Base-by-base conservation (phyloP, 352 stramenopile species). In the Phytophthora pini region DNA sequence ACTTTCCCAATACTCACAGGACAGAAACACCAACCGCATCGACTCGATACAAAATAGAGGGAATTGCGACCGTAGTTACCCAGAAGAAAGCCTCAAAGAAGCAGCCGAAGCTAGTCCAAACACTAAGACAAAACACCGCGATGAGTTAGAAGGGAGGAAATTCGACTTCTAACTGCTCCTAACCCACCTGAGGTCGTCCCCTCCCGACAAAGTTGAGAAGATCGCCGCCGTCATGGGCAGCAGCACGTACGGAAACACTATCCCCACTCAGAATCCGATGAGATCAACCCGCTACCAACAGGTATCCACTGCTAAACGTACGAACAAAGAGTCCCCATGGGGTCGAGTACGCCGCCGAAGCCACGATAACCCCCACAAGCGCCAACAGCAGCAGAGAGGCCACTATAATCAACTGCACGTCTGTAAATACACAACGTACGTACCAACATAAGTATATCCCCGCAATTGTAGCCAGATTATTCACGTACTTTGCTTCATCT, bases 81-180 rank as follows among this genome's bases (percentile, higher is more conserved):
- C 82, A 91, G 49, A 91, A 86, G 49, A 89, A 83, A 24, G 80
- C 76, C 41, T 91, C 82, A 50, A 91, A 88, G 59, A 91, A 89
- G 55, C 80, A 91, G 2, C 82, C 82, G 54, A 91, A 89, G 61
- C 82, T 86, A 26, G 64, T 84, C 74, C 75, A 91, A 5, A 75
- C 55, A 50, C 68, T 76, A 46, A 36, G 12, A 38, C 32, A 46
- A 5, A 26, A 9, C 8, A 36, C 31, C 31, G 31, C 31, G 8
- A 34, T 4, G 11, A 41, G 36, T 55, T 11, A 66, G n/a, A 31
- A 31, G 49, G 24, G 38, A 31, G 49, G 24, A n/a, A 10, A 45
- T 4, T 13, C 32, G 3, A 49, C n/a, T 40, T 17, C 31, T 20
- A 54, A 41, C 24, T 26, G 29, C 31, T 26, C 7, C 15, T 34